phyloP scores from a whole-genome alignment of 345 rosid species.

The Acer yangbiense region DNA sequence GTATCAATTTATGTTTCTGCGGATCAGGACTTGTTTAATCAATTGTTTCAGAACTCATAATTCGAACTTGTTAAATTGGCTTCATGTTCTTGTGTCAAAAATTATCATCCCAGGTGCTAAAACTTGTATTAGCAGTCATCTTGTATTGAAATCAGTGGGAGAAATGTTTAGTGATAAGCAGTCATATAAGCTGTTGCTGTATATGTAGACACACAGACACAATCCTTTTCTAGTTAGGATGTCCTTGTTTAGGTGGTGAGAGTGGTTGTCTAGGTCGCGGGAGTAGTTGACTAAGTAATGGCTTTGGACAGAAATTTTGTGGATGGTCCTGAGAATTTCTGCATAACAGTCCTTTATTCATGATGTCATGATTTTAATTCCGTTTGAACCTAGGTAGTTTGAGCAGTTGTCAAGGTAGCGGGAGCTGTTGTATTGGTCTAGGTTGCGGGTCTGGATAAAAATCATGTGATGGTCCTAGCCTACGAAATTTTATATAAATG shows the following conservation, averaged over 20 bases:
- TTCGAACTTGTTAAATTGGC: not conserved
- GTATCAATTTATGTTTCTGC: not conserved
- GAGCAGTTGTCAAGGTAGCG: not conserved
- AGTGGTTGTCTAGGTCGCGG: not conserved
- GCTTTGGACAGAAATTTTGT: not conserved
- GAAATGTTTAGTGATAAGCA: not conserved
- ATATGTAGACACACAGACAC: not conserved
- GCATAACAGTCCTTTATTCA: not conserved
- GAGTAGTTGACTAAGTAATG: not conserved
- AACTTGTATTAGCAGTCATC: not conserved
- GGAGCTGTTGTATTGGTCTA: not conserved
- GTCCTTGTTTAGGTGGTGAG: not conserved
- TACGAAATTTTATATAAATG: not conserved
- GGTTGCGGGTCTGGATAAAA: not conserved
- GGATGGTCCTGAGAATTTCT: not conserved
- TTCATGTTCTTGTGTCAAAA: not conserved
- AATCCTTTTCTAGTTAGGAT: not conserved
- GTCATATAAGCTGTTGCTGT: not conserved
- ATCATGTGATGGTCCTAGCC: not conserved
- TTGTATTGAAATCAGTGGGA: not conserved
- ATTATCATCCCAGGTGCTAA: not conserved
- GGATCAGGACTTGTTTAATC: not conserved
- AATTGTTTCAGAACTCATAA: not conserved
- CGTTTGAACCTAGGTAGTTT: not conserved
- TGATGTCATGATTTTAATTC: not conserved